A percentile compares a stretch with the other conserved stretches of the same genome.
Evolutionary conservation across 2,329 filamentous ascomycete species (phyloP).

Genomic region (Didymellaceae sp.): DNA sequence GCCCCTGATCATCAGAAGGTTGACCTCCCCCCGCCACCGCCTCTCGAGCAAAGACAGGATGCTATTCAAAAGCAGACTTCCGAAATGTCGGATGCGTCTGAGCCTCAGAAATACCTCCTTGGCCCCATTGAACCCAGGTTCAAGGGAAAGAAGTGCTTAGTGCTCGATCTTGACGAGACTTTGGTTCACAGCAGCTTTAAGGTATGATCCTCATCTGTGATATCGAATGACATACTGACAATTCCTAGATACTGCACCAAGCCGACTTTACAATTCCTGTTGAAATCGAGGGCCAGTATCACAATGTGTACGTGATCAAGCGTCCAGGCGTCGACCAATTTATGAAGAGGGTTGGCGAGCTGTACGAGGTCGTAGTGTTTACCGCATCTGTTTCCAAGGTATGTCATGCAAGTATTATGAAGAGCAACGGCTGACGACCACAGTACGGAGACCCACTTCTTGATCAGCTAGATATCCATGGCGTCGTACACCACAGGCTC

Average conservation of each 20-base stretch:
- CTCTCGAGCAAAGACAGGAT: slow-evolving; percentile 54
- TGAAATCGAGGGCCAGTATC: slow-evolving; percentile 97
- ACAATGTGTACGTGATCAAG: slow-evolving; percentile 99
- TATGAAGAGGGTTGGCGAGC: slow-evolving; percentile 96
- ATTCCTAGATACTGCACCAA: slow-evolving; percentile 86
- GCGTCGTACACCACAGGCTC: slow-evolving; percentile 92
- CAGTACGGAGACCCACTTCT: slow-evolving; percentile 95
- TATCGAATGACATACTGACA: slow-evolving; percentile 17
- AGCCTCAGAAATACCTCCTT: slow-evolving; percentile 72
- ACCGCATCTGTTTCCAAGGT: slow-evolving; percentile 98
- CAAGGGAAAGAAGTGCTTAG: slow-evolving; percentile 88
- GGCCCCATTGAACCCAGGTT: slow-evolving; percentile 82
- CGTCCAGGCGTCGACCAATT: slow-evolving; percentile 98
- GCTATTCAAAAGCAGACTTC: slow-evolving; percentile 50
- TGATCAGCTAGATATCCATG: slow-evolving; percentile 96
- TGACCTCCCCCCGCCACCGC: slow-evolving; percentile 64
- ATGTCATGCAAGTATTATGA: slow-evolving; percentile 24
- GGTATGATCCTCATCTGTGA: slow-evolving; percentile 57
- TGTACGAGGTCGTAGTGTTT: slow-evolving; percentile 98
- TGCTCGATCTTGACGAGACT: slow-evolving; percentile 95
- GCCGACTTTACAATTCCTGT: slow-evolving; percentile 99
- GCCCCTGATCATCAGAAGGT: slow-evolving; percentile 47
- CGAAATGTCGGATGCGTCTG: slow-evolving; percentile 50
- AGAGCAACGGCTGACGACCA: slow-evolving; percentile 20
- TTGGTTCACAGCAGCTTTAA: slow-evolving; percentile 99